A percentile compares a stretch with the other conserved stretches of the same genome.
These are phyloP conservation scores for Myriosclerotinia duriaeana DNA, from an alignment of 2,329 filamentous ascomycete genomes.

Conservation along the genomic window DNA sequence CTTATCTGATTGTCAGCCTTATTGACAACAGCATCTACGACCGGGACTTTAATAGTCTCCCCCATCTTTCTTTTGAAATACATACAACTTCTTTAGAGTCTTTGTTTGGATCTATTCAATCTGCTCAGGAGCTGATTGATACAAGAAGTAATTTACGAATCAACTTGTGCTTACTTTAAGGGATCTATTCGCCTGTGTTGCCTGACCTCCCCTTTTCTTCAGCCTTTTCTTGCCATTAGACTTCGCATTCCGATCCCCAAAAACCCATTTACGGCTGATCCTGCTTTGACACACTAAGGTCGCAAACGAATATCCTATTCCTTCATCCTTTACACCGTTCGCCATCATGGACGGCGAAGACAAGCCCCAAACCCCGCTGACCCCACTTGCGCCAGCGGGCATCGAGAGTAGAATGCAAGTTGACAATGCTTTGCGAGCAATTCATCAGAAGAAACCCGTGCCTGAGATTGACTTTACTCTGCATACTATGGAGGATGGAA, in stretches of 20 bases:
- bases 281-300: neutral
- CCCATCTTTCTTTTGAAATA: neutral
- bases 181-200: neutral
- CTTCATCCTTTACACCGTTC: conserved; percentile 20
- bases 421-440: conserved; percentile 88
- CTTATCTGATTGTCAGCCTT: conserved; percentile 17
- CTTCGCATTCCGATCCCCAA: neutral
- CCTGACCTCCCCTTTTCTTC: conserved; percentile 12
- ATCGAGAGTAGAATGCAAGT: conserved; percentile 52
- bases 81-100: neutral
- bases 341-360: conserved; percentile 39
- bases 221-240: conserved; percentile 5
- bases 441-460: conserved; percentile 90
- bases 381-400: conserved; percentile 29
- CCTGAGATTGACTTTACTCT: conserved; percentile 99
- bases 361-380: conserved; percentile 26
- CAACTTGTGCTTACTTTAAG: conserved; percentile 12
- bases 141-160: conserved; percentile 11
- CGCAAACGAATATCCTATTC: conserved; percentile 7
- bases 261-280: neutral
- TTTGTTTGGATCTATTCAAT: conserved; percentile 12
- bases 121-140: conserved; percentile 15
- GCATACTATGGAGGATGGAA: conserved; percentile 97
- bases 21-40: conserved; percentile 12
- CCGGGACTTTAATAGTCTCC: conserved; percentile 1